Conservation (phyloP, 768 basidiomycete species). For the Lyophyllum shimeji region DNA sequence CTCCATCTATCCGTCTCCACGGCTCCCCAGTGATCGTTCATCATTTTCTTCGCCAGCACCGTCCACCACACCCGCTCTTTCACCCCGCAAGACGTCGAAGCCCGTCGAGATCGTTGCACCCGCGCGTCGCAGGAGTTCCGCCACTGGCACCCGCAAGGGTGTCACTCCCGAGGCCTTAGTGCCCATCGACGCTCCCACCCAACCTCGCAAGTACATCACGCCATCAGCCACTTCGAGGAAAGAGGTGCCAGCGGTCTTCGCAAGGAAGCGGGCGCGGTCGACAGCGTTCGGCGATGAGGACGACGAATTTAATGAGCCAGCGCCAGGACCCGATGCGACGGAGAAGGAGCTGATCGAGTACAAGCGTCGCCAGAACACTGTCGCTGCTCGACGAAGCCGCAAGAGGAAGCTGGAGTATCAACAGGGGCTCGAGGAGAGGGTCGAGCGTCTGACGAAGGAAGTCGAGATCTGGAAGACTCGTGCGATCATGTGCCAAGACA, state of each 20-base stretch:
- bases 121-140: slow-evolving; percentile 33
- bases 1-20: slow-evolving; percentile 32
- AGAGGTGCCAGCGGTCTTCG: slow-evolving; percentile 66
- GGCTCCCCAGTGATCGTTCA: slow-evolving; percentile 14
- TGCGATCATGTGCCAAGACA: slow-evolving; percentile 37
- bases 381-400: slow-evolving; percentile 75
- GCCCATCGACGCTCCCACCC: slow-evolving; percentile 73
- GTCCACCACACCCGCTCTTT: slow-evolving; percentile 12
- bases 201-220: slow-evolving; percentile 61
- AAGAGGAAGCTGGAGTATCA: slow-evolving; percentile 75
- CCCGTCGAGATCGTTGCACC: slow-evolving; percentile 3
- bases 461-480: slow-evolving; percentile 56
- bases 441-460: slow-evolving; percentile 46
- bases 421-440: slow-evolving; percentile 53
- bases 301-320: slow-evolving; percentile 34
- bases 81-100: slow-evolving; percentile 6
- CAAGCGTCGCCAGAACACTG: slow-evolving; percentile 78
- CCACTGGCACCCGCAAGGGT: slow-evolving; percentile 74
- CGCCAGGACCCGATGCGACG: slow-evolving; percentile 36
- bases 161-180: slow-evolving; percentile 61
- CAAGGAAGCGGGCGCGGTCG: slow-evolving; percentile 58
- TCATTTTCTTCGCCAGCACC: slow-evolving; percentile 10
- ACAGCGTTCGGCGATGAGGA: slow-evolving; percentile 50
- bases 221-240: slow-evolving; percentile 75
- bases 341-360: slow-evolving; percentile 69